Evolutionary conservation across 306 rosid species (phyloP).

Genomic region (Luffa aegyptiaca): DNA sequence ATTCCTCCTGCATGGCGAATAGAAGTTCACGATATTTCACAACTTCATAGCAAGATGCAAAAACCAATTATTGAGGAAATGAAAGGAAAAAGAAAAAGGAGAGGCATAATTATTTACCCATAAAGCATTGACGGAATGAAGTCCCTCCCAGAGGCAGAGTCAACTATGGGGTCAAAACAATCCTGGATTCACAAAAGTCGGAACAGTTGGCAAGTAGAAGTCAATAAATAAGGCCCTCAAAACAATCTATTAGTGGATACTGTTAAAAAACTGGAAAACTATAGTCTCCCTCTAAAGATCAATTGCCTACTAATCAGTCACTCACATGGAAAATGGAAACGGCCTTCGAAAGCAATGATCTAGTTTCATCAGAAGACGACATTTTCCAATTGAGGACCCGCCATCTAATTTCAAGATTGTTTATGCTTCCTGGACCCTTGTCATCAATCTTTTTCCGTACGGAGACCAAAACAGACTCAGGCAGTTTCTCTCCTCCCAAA

Average conservation of each 20-base stretch:
- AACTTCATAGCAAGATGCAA: slow-evolving; percentile 2
- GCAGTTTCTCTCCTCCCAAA: slow-evolving; percentile 38
- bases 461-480: slow-evolving; percentile 31
- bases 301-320: not conserved
- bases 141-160: slow-evolving; percentile 64
- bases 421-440: slow-evolving; percentile 19
- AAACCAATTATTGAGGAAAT: not conserved
- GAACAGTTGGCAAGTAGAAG: not conserved
- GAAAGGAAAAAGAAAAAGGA: not conserved
- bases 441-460: slow-evolving; percentile 37
- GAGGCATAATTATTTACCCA: slow-evolving; percentile 40
- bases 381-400: slow-evolving; percentile 56
- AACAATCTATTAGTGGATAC: not conserved
- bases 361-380: slow-evolving; percentile 27
- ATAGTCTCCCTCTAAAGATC: not conserved
- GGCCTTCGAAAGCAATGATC: slow-evolving; percentile 45
- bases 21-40: not conserved
- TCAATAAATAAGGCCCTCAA: not conserved
- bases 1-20: slow-evolving; percentile 41
- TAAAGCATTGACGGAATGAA: slow-evolving; percentile 80
- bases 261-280: not conserved
- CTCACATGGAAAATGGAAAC: slow-evolving; percentile 65
- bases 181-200: slow-evolving; percentile 36
- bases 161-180: slow-evolving; percentile 81
- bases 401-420: slow-evolving; percentile 50